phyloP scores from a whole-genome alignment of 2,329 filamentous ascomycete genomes.

The Didymella exigua region DNA sequence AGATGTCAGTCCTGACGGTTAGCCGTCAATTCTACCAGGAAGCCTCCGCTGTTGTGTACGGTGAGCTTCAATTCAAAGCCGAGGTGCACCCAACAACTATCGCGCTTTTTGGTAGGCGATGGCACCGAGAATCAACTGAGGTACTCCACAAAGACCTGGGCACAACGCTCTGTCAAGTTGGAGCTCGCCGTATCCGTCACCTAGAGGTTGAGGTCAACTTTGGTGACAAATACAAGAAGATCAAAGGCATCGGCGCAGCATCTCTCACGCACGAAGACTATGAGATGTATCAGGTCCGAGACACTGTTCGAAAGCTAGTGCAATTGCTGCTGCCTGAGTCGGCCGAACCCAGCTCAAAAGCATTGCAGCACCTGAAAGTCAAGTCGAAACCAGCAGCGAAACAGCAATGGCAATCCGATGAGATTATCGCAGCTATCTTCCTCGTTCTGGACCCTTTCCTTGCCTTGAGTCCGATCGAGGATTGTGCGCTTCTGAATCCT shows the following conservation, averaged over 20 bases:
- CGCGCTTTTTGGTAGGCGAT: slow-evolving; percentile 1
- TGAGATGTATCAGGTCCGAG: slow-evolving; percentile 10
- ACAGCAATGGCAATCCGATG: slow-evolving; percentile 10
- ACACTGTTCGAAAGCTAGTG: slow-evolving; percentile 10
- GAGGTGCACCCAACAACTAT: background rate
- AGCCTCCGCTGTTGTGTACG: slow-evolving; percentile 20
- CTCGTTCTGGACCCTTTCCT: slow-evolving; percentile 18
- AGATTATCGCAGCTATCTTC: slow-evolving; percentile 9
- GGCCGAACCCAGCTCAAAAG: background rate
- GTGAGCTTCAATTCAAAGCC: slow-evolving; percentile 13
- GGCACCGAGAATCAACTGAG: background rate
- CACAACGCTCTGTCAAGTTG: background rate
- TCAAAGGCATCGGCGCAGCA: background rate
- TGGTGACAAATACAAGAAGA: background rate
- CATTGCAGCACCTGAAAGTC: background rate
- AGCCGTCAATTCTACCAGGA: slow-evolving; percentile 23
- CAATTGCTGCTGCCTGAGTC: background rate
- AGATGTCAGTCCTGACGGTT: slow-evolving; percentile 11
- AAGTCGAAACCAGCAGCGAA: background rate
- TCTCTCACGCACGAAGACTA: slow-evolving; percentile 7
- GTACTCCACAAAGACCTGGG: background rate
- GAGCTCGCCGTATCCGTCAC: slow-evolving; percentile 4
- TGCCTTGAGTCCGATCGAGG: background rate
- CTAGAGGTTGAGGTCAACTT: background rate
- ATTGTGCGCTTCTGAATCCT: background rate